Evolutionary conservation across 140 eudicot genomes (phyloP).

Genomic region (Cichorium intybus): DNA sequence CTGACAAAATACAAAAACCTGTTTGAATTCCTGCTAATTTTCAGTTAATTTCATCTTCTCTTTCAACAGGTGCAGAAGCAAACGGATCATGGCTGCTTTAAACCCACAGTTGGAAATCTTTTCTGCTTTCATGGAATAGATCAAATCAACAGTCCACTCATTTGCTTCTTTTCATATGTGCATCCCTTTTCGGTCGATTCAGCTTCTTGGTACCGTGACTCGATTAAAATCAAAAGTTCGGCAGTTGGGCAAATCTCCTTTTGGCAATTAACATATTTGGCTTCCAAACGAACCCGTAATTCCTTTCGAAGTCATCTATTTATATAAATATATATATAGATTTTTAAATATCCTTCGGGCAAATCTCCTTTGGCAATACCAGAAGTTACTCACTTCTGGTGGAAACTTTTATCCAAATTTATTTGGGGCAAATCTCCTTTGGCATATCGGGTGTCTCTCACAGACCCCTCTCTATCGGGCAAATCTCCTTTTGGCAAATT

Average conservation of each 20-base stretch:
- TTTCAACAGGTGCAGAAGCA: slow-evolving; percentile 33
- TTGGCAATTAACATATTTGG: slow-evolving; percentile 49
- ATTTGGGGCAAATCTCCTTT: slow-evolving; percentile 56
- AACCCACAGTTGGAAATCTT: not conserved
- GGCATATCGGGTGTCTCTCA: slow-evolving; percentile 29
- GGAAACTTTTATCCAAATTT: slow-evolving; percentile 17
- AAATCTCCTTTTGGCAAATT: slow-evolving; percentile 85
- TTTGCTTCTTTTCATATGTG: not conserved
- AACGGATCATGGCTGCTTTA: slow-evolving; percentile 18
- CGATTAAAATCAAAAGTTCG: slow-evolving; percentile 17
- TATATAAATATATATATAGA: not conserved
- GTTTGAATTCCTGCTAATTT: slow-evolving; percentile 6
- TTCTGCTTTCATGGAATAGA: slow-evolving; percentile 14
- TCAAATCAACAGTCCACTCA: not conserved
- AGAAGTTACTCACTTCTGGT: slow-evolving; percentile 26
- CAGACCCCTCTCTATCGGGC: slow-evolving; percentile 40
- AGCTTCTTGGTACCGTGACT: slow-evolving; percentile 17
- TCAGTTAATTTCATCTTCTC: not conserved
- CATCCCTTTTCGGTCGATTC: not conserved
- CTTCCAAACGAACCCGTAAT: slow-evolving; percentile 26
- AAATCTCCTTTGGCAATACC: slow-evolving; percentile 41
- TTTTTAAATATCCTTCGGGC: slow-evolving; percentile 32
- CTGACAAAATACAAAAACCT: not conserved
- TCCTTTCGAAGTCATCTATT: slow-evolving; percentile 24
- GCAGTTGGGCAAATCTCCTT: slow-evolving; percentile 69